These are phyloP conservation scores for Saxophila tyrrhenica DNA, from an alignment of 495 filamentous ascomycete species.

Conservation along the genomic window DNA sequence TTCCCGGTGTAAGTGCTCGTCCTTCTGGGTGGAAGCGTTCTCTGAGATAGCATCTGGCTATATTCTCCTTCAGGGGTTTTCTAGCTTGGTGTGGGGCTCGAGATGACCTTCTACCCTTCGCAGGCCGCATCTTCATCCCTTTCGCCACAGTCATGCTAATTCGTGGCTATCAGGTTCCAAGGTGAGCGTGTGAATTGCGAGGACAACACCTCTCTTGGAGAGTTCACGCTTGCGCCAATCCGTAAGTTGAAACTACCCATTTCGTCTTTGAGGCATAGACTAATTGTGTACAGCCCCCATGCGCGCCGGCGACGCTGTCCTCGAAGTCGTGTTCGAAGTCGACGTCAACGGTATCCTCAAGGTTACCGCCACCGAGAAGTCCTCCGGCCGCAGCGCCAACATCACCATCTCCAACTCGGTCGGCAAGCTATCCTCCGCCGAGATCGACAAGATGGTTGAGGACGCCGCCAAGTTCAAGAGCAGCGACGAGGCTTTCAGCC, in stretches of 20 bases:
- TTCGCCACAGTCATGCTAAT: too few relatives aligned
- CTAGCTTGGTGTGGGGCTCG: slow-evolving; percentile 95
- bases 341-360: slow-evolving; percentile 99
- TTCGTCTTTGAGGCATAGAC: too few relatives aligned
- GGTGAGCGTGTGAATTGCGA: slow-evolving; percentile 99
- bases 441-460: slow-evolving; percentile 95
- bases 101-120: too few relatives aligned
- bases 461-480: slow-evolving; percentile 99
- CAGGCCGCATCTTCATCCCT: too few relatives aligned
- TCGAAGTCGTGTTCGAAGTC: slow-evolving; percentile 98
- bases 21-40: too few relatives aligned
- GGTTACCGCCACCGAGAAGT: slow-evolving; percentile 99
- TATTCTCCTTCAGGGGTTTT: too few relatives aligned
- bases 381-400: slow-evolving; percentile 93
- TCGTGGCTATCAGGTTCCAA: too few relatives aligned
- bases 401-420: slow-evolving; percentile 99
- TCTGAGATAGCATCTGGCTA: too few relatives aligned
- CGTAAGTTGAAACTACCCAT: too few relatives aligned
- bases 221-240: slow-evolving; percentile 96
- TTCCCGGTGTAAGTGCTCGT: too few relatives aligned
- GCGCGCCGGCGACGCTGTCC: slow-evolving; percentile 86
- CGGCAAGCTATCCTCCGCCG: slow-evolving; percentile 85
- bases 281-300: too few relatives aligned
- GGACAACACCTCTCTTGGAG: slow-evolving; percentile 97
- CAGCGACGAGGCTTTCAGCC: slow-evolving; percentile 95